Evolutionary conservation across 2,329 filamentous ascomycete species (phyloP).

Genomic region (Magnaporthales sp.): DNA sequence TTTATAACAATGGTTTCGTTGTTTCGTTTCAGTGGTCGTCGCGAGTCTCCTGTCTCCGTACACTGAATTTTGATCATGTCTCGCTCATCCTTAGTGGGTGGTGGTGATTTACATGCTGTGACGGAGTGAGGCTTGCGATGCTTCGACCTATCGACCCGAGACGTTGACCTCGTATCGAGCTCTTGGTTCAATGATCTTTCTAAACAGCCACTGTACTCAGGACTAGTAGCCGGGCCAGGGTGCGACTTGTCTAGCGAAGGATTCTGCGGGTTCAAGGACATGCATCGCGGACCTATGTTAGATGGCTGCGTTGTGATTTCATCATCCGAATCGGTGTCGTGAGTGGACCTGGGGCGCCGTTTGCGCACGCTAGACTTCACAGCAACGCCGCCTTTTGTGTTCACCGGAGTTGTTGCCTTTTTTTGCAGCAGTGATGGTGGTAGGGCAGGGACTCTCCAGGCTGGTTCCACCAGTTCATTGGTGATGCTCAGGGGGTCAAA

Average conservation of each 20-base stretch:
- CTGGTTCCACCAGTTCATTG: constrained; percentile 21
- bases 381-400: not conserved
- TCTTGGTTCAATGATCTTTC: not conserved
- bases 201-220: not conserved
- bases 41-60: not conserved
- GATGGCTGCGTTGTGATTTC: not conserved
- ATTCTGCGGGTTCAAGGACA: not conserved
- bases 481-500: constrained; percentile 10
- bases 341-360: not conserved
- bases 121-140: not conserved
- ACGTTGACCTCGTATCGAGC: not conserved
- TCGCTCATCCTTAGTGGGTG: not conserved
- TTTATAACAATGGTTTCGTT: constrained; percentile 2
- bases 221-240: not conserved
- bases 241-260: too few species aligned
- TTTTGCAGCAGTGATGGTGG: constrained; percentile 14
- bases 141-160: not conserved
- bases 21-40: not conserved
- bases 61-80: not conserved
- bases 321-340: constrained; percentile 4
- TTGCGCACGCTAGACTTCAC: not conserved
- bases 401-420: not conserved
- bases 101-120: not conserved
- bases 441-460: constrained; percentile 29
- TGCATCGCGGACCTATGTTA: not conserved